Percentiles rank a stretch among this genome's conserved stretches.
Conservation (phyloP, 176 grass and related monocot species). For the Oryza meyeriana region DNA sequence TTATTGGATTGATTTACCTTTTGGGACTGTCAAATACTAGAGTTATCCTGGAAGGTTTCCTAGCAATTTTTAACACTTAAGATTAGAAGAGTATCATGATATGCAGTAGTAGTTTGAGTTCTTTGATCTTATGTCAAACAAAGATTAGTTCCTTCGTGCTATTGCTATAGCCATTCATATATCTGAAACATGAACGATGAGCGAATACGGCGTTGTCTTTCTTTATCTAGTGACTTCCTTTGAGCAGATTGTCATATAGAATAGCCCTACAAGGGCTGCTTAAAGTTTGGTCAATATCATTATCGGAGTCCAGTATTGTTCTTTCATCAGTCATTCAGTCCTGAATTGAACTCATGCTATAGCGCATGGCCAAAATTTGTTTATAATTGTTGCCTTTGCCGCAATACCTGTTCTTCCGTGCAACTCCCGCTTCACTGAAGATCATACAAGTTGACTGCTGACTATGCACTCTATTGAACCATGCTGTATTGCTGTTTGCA, state of each 20-base stretch:
- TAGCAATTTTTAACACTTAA: neutral
- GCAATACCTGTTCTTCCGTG: constrained; percentile 20
- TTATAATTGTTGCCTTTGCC: neutral
- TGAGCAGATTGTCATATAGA: neutral
- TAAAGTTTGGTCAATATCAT: neutral
- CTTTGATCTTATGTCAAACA: neutral
- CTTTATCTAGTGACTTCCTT: neutral
- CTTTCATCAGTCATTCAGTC: neutral
- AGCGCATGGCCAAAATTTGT: neutral
- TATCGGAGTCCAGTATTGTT: neutral
- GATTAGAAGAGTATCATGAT: neutral
- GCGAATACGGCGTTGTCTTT: neutral
- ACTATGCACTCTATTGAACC: neutral
- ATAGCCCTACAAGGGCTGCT: neutral
- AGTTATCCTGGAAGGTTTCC: neutral
- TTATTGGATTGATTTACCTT: constrained; percentile 2
- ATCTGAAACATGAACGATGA: constrained; percentile 1
- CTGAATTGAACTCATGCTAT: constrained; percentile 5
- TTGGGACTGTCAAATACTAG: neutral
- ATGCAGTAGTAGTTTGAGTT: constrained; percentile 9
- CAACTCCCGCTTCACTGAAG: constrained; percentile 38
- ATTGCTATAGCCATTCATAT: neutral
- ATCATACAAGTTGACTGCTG: constrained; percentile 19
- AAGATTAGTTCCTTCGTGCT: neutral
- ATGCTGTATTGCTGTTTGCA: neutral